Evolutionary conservation across 1,284 basidiomycete species (phyloP), one percentile per base, ranked within the genome.

Genomic region (Heimioporus punctisporus): DNA sequence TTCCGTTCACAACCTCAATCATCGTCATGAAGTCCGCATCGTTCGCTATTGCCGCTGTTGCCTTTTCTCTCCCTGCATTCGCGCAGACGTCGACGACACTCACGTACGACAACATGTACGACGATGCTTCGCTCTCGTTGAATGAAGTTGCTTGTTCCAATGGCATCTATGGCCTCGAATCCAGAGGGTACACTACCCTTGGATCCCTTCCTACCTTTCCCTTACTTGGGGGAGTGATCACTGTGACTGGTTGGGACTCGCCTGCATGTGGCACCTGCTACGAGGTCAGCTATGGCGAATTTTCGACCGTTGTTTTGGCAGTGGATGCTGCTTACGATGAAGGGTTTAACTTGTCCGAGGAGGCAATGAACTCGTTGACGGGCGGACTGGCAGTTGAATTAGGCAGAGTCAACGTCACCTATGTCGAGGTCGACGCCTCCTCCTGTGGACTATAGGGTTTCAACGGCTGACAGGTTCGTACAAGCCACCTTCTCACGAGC

Each of bases 171-270:
- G 72, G 70, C 19, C 74, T 84, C 51, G 30, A 74, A 39, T 74
- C 70, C 52, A 72, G 72, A 34, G 74, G 75, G 8, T 84, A 70
- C 66, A 69, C 65, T 27, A 83, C 75, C 28, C 78, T 84, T 61
- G 72, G 72, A 10, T 71, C 72, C 70, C 85, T 44, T 78, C 31
- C 80, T 27, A 66, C 52, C 31, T 85, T 77, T 70, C 82, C 83
- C n/a, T 66, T 75, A 59, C 31, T 85, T 60, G 83, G 80, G 17
- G 82, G 76, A n/a, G 74, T 72, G 10, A 61, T 62, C 30, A 73
- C 70, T 21, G 65, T 84, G 11, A 54, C 58, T 76, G 60, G 61
- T 11, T 34, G 31, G 31, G 48, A 71, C 55, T 72, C 70, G 5
- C 12, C 66, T 5, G 59, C 53, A 6, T 74, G 73, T n/a, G 76